Conservation (phyloP, 192 early-diverging fungal genomes). For the Phlyctochytrium planicorne region DNA sequence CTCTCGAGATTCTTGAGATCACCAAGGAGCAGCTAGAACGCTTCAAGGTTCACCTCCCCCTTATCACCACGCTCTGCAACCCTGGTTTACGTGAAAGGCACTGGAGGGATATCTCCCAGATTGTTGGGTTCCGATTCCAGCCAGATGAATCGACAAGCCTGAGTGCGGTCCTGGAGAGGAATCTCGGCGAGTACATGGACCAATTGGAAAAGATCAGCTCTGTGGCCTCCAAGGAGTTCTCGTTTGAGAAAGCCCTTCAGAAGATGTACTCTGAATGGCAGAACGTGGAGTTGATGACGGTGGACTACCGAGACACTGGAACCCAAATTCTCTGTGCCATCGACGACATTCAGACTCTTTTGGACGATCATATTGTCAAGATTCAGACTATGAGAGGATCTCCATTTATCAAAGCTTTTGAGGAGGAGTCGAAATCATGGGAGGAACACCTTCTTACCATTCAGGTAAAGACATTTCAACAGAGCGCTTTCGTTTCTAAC, state of each 20-base stretch:
- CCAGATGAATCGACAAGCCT: slow-evolving; percentile 59
- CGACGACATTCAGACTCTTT: slow-evolving; percentile 60
- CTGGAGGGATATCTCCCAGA: slow-evolving; percentile 59
- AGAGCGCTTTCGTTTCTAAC: background rate
- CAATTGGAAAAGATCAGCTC: slow-evolving; percentile 51
- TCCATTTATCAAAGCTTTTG: slow-evolving; percentile 64
- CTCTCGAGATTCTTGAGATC: slow-evolving; percentile 53
- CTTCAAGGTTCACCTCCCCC: slow-evolving; percentile 58
- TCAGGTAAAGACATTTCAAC: slow-evolving; percentile 37
- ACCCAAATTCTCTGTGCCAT: slow-evolving; percentile 54
- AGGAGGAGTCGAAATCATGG: slow-evolving; percentile 55
- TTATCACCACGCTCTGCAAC: slow-evolving; percentile 59
- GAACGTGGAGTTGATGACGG: slow-evolving; percentile 48
- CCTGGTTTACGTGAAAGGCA: slow-evolving; percentile 59
- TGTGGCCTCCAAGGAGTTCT: slow-evolving; percentile 61
- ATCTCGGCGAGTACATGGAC: slow-evolving; percentile 52
- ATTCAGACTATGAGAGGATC: slow-evolving; percentile 63
- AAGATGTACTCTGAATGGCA: slow-evolving; percentile 67
- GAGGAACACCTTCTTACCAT: slow-evolving; percentile 52
- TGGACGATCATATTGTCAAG: slow-evolving; percentile 67
- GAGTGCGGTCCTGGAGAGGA: slow-evolving; percentile 51
- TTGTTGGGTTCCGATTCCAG: slow-evolving; percentile 61
- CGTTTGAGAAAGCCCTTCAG: slow-evolving; percentile 64
- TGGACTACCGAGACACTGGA: slow-evolving; percentile 62
- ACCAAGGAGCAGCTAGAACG: slow-evolving; percentile 62